These are phyloP conservation scores for Bjerkandera adusta DNA, from an alignment of 1,284 basidiomycete genomes.

Conservation along the genomic window DNA sequence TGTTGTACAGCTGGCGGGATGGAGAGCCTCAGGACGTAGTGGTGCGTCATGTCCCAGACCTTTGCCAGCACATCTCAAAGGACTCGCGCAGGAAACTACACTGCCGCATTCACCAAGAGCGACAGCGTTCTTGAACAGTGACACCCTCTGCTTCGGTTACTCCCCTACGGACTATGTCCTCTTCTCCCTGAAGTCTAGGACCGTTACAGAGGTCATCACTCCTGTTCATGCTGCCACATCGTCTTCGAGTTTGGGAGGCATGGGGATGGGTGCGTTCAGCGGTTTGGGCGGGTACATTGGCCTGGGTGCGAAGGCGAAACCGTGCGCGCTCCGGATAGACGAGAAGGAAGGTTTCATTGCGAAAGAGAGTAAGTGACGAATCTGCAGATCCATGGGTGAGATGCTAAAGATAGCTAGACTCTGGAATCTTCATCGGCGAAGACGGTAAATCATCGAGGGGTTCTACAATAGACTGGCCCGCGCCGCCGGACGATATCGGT, in stretches of 20 bases:
- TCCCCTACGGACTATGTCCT: conserved; percentile 72
- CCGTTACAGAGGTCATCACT: conserved; percentile 54
- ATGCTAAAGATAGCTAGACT: conserved; percentile 44
- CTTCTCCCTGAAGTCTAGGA: conserved; percentile 64
- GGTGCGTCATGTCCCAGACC: conserved; percentile 35
- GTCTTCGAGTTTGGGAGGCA: conserved; percentile 38
- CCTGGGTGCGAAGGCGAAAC: conserved; percentile 70
- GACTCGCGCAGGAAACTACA: conserved; percentile 60
- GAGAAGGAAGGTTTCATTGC: conserved; percentile 74
- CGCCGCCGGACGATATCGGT: conserved; percentile 82
- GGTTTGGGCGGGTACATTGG: conserved; percentile 89
- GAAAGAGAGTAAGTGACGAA: conserved; percentile 70
- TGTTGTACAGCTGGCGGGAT: conserved; percentile 87
- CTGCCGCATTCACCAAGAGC: conserved; percentile 85
- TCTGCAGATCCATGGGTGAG: background rate
- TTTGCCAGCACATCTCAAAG: no score
- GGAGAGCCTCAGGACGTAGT: conserved; percentile 76
- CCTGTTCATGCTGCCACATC: conserved; percentile 44
- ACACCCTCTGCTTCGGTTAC: conserved; percentile 74
- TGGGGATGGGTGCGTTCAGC: conserved; percentile 69
- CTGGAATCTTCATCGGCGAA: conserved; percentile 69
- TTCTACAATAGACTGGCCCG: conserved; percentile 72
- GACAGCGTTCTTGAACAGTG: conserved; percentile 65
- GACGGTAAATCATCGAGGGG: conserved; percentile 66
- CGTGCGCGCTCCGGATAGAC: conserved; percentile 57